Percentiles rank a stretch among this genome's conserved stretches.
phyloP scores from a whole-genome alignment of 768 basidiomycete species.

The Hericium alpestre region DNA sequence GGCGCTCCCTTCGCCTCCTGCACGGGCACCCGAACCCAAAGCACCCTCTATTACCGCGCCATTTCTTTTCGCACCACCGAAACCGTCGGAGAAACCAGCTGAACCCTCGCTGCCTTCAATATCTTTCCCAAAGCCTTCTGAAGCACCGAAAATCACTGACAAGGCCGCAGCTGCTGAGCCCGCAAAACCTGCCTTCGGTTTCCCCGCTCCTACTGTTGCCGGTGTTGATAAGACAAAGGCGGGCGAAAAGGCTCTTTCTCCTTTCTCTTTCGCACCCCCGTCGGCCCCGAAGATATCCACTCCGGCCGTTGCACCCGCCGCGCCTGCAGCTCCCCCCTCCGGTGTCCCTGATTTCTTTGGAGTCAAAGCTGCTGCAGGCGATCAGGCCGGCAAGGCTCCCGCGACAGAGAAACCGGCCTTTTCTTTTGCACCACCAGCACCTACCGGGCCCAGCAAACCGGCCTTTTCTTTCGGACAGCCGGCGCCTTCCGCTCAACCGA shows the following conservation, averaged over 20 bases:
- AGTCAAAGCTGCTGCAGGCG: constrained; percentile 4
- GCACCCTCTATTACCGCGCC: neutral
- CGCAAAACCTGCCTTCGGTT: too few species aligned
- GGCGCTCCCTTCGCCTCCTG: neutral
- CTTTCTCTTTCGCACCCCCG: neutral
- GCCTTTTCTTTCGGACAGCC: too few species aligned
- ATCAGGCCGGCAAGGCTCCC: neutral
- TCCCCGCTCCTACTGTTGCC: neutral
- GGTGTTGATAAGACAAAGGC: neutral
- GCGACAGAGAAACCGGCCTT: too few species aligned
- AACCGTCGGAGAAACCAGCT: neutral
- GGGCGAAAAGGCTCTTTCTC: neutral
- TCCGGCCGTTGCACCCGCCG: constrained; percentile 1
- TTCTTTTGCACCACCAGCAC: too few species aligned
- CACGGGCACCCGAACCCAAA: neutral
- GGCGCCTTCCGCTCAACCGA: neutral
- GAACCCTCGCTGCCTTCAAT: neutral
- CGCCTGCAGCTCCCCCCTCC: neutral
- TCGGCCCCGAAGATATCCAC: constrained; percentile 2
- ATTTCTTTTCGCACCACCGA: neutral
- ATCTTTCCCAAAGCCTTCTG: constrained; percentile 3
- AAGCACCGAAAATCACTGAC: neutral
- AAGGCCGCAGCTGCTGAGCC: too few species aligned
- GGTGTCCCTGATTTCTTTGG: constrained; percentile 21
- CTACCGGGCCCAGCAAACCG: too few species aligned